phyloP scores from a whole-genome alignment of 371 early-diverging fungal species.

The Phascolomyces articulosus region DNA sequence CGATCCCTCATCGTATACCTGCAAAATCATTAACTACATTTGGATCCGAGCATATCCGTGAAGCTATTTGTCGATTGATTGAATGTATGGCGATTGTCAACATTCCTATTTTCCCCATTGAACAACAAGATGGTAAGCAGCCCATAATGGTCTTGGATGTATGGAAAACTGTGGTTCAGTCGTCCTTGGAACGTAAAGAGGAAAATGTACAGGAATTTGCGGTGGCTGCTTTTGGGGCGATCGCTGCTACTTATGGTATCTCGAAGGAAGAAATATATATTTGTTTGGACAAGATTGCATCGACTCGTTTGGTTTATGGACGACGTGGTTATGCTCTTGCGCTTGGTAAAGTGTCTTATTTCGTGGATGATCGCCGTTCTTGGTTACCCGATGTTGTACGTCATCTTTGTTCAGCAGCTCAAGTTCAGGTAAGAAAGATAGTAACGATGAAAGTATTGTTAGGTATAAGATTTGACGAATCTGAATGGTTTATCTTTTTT shows the following conservation, averaged over 20 bases:
- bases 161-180: constrained; percentile 58
- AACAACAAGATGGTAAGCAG: neutral
- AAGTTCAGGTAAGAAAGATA: constrained; percentile 35
- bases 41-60: constrained; percentile 68
- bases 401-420: constrained; percentile 30
- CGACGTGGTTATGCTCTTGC: constrained; percentile 73
- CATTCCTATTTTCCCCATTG: constrained; percentile 35
- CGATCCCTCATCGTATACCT: constrained; percentile 50
- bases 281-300: constrained; percentile 31
- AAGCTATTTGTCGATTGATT: constrained; percentile 60
- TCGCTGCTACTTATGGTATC: constrained; percentile 50
- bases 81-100: constrained; percentile 46
- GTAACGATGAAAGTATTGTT: neutral
- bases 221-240: constrained; percentile 56
- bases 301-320: constrained; percentile 45
- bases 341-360: constrained; percentile 60
- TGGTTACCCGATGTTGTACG: constrained; percentile 32
- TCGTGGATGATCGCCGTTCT: neutral
- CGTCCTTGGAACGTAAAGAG: constrained; percentile 71
- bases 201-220: constrained; percentile 70
- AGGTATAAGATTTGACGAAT: too few relatives aligned
- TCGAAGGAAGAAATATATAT: constrained; percentile 26
- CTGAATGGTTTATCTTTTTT: constrained; percentile 4
- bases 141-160: constrained; percentile 15
- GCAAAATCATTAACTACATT: constrained; percentile 63